Evolutionary conservation across 1,284 basidiomycete species (phyloP).

Genomic region (Cystobasidium slooffiae): DNA sequence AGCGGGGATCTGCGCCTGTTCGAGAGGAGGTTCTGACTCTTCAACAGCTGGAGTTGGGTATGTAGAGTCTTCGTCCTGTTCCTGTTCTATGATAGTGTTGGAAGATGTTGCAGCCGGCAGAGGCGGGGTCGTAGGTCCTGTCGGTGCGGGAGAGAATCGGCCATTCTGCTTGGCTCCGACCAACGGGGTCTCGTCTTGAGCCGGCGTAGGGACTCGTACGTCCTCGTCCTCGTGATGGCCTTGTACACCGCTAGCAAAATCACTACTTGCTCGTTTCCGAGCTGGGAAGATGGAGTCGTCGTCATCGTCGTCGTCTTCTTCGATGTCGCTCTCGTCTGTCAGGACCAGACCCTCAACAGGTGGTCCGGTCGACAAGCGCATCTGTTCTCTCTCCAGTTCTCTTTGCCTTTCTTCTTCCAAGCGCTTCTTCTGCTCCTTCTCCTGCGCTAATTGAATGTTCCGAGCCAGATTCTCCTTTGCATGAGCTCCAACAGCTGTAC

Average conservation of each 20-base stretch:
- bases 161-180: conserved; percentile 2
- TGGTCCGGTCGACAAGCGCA: conserved; percentile 25
- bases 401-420: conserved; percentile 20
- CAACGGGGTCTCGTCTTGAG: conserved; percentile 9
- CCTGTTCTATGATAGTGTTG: conserved; percentile 9
- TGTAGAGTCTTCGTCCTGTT: conserved; percentile 8
- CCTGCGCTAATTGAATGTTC: conserved; percentile 40
- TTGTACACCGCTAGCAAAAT: background rate
- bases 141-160: background rate
- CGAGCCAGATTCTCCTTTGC: conserved; percentile 41
- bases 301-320: conserved; percentile 63
- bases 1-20: background rate
- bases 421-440: conserved; percentile 23
- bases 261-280: conserved; percentile 13
- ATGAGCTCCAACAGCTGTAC: conserved; percentile 15
- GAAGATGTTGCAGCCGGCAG: background rate
- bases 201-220: background rate
- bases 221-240: conserved; percentile 3
- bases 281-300: conserved; percentile 47
- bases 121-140: background rate
- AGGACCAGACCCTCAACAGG: conserved; percentile 62
- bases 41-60: conserved; percentile 12
- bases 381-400: conserved; percentile 44
- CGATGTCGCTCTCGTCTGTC: conserved; percentile 76
- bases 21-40: conserved; percentile 5